These are phyloP conservation scores for Sugiyamaella marilandica DNA, from an alignment of 805 yeast genomes.

Conservation along the genomic window DNA sequence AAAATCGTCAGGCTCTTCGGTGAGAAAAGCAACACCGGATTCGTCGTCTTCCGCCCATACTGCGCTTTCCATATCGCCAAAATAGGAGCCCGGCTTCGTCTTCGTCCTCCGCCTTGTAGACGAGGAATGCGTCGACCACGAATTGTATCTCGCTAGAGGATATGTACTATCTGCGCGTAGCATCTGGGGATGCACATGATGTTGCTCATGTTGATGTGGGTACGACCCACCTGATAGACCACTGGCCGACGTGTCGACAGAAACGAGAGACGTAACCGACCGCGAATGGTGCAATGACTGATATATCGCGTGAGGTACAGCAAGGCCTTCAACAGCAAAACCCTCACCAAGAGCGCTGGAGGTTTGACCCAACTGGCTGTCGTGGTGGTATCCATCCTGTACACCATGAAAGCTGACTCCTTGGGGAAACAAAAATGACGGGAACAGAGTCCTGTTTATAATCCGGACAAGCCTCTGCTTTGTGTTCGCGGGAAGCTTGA, in stretches of 20 bases:
- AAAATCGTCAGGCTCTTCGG: constrained; percentile 8
- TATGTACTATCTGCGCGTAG: neutral
- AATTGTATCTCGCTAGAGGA: constrained; percentile 6
- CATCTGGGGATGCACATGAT: neutral
- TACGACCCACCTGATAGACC: neutral
- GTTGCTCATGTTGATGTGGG: neutral
- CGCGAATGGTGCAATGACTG: constrained; percentile 9
- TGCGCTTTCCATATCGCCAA: neutral
- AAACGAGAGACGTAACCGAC: constrained; percentile 4
- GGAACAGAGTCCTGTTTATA: constrained; percentile 12
- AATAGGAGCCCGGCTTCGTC: neutral
- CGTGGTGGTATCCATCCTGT: neutral
- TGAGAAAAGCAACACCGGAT: constrained; percentile 22
- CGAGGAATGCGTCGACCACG: constrained; percentile 14
- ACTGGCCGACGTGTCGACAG: neutral
- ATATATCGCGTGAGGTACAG: constrained; percentile 5
- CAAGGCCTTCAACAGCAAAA: neutral
- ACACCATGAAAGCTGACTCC: neutral
- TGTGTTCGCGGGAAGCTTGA: constrained; percentile 11
- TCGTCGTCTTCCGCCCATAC: constrained; percentile 18
- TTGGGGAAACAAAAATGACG: constrained; percentile 13
- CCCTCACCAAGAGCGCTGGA: neutral
- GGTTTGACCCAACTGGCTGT: neutral
- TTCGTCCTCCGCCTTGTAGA: neutral
- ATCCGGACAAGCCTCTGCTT: constrained; percentile 11